Base-by-base conservation (phyloP, 805 yeast genomes). In the Yarrowia sp. region DNA sequence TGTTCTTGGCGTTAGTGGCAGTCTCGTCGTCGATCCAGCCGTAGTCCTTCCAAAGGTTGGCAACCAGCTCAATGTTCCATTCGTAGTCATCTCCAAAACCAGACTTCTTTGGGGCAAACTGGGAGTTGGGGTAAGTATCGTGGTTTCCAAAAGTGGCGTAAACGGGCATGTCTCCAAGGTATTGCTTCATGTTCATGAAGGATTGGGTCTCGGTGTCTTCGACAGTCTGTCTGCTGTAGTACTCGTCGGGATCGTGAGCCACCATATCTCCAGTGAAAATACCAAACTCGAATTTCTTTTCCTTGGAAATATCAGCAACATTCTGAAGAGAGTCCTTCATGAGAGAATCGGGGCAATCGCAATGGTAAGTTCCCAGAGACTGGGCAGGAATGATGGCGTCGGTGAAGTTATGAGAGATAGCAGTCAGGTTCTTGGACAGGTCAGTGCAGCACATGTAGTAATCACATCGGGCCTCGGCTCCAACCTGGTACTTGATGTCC, bases 261-360 rank as follows among this genome's bases (percentile, higher is more conserved):
- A 87, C 87, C 71, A 86, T 78, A 70, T 87, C 92, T 65, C 92
- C 92, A 3, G 91, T 87, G 78, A 87, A 87, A 35, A 87, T 73
- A 1, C 87, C 80, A 70, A 87, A 87, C 58, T 85, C 86, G 69
- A 81, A 86, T 38, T 79, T 66, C 43, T 76, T 70, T 7, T 73
- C 69, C 11, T 72, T 30, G 72, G 77, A 75, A 66, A 75, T 73
- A n/a, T 78, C 74, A 5, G 67, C 72, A 51, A 83, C 76, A 22
- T 82, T 75, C 63, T 78, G 77, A 71, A 87, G 74, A 14, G 89
- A 81, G 67, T 82, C 81, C 72, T 85, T 86, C 70, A 87, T 76
- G 68, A 87, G 75, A n/a, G 83, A 72, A 66, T 82, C 85, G 9
- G 92, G 91, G 4, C 88, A 76, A 72, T 87, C 92, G 75, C 92